Evolutionary conservation across 768 basidiomycete species (phyloP), one percentile per base, ranked within the genome.

Genomic region (Leccinum uliginosum): DNA sequence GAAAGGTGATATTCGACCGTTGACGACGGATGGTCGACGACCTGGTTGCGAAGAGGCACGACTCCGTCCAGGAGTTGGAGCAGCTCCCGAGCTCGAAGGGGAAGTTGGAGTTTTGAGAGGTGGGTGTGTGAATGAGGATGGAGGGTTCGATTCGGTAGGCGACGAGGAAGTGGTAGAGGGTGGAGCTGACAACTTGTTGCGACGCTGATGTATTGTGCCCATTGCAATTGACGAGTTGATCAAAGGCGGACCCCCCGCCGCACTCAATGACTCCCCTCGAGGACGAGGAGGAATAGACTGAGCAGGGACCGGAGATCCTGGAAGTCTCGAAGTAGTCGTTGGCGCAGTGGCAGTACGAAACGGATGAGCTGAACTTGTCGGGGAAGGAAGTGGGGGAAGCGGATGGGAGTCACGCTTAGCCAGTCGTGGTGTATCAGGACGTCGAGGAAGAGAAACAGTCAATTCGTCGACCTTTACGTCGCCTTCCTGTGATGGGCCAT

Each of bases 41-140:
- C 84, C 86, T 44, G 91, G 89, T 61, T 92, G 91, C 38, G 91
- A 91, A 12, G 81, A 83, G 34, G 91, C 87, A 48, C 91, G 81
- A 55, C 66, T 79, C 56, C 91, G 81, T 21, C 73, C 72, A 0
- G 76, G 75, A 29, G 66, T 67, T 2, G 77, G 69, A 26, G 70
- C 66, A 38, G 67, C 64, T 53, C 71, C 67, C 34, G 76, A 74
- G 58, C 64, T 75, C 32, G 75, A 69, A 27, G 79, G 80, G 9
- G 81, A 78, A 29, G 69, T 68, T 6, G 71, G 62, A 15, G 65
- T 60, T 56, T 62, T 72, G n/a, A 66, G 56, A 32, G 70, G 58
- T 23, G 67, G 55, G 62, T 62, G 53, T 71, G 66, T 50, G 73
- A 71, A 75, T 11, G 68, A 69, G 8, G 71, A 73, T 19, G 77